Percentiles rank a stretch among this genome's conserved stretches.
These are phyloP conservation scores for Chlamydomonas urium DNA, from an alignment of 139 green algal species.

Conservation along the genomic window DNA sequence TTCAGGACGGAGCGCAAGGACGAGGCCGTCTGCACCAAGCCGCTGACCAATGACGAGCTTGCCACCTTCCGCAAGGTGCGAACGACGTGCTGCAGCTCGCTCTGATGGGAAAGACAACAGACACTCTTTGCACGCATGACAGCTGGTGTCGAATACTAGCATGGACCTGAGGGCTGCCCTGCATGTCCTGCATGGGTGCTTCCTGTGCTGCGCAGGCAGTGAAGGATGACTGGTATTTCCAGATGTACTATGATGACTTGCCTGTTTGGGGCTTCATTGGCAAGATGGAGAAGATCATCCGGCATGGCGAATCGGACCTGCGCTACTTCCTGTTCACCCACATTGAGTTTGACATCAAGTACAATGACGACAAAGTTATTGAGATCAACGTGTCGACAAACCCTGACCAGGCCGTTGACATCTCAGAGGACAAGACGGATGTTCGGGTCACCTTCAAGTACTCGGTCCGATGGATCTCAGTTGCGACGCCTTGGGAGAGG, in stretches of 20 bases:
- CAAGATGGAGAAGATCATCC: slow-evolving; percentile 59
- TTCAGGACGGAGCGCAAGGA: slow-evolving; percentile 78
- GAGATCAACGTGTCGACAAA: slow-evolving; percentile 91
- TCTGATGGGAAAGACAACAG: no score
- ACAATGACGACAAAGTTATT: slow-evolving; percentile 78
- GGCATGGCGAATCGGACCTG: slow-evolving; percentile 22
- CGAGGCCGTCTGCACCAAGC: slow-evolving; percentile 68
- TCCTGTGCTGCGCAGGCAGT: no score
- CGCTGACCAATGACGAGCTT: slow-evolving; percentile 71
- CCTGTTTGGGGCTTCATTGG: slow-evolving; percentile 94
- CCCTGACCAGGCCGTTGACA: slow-evolving; percentile 45
- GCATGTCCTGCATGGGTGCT: no score
- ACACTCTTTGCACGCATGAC: background rate
- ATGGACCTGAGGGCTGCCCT: no score
- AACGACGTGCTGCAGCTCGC: no score
- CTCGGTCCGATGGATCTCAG: slow-evolving; percentile 77
- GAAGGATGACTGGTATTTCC: slow-evolving; percentile 65
- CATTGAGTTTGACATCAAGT: slow-evolving; percentile 85
- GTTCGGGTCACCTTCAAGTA: slow-evolving; percentile 73
- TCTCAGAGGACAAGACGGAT: slow-evolving; percentile 29
- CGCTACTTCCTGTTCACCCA: slow-evolving; percentile 78
- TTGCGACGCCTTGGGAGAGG: slow-evolving; percentile 56
- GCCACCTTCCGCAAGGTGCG: slow-evolving; percentile 68
- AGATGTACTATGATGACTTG: slow-evolving; percentile 91
- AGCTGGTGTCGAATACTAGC: no score